phyloP scores from a whole-genome alignment of 345 rosid species.

The Syzygium jambos region DNA sequence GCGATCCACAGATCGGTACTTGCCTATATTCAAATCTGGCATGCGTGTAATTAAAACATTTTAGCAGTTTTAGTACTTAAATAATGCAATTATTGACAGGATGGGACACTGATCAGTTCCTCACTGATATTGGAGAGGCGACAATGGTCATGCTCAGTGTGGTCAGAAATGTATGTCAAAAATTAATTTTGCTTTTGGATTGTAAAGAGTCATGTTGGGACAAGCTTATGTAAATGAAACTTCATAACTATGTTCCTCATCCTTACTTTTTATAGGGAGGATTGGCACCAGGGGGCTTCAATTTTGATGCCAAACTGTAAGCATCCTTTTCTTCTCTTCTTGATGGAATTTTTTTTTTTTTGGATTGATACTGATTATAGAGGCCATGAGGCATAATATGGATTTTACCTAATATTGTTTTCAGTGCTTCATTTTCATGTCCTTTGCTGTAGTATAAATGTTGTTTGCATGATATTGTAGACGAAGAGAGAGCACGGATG shows the following conservation, averaged over 20 bases:
- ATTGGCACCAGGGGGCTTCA: constrained; percentile 92
- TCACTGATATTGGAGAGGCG: constrained; percentile 79
- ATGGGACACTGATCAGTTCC: constrained; percentile 96
- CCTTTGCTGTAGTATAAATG: background rate
- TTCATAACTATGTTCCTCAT: background rate
- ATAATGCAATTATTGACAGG: constrained; percentile 28
- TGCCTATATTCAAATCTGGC: background rate
- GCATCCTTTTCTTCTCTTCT: constrained; percentile 3
- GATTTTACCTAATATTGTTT: background rate
- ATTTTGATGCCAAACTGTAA: constrained; percentile 94
- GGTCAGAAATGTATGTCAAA: constrained; percentile 54
- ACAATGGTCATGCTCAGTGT: constrained; percentile 89
- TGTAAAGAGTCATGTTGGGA: background rate
- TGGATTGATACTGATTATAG: background rate
- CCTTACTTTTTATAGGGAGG: constrained; percentile 48
- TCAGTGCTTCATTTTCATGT: background rate
- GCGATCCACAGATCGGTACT: constrained; percentile 84
- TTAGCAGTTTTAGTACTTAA: background rate
- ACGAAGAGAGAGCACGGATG: constrained; percentile 94
- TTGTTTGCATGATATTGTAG: constrained; percentile 22
- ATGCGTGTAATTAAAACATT: background rate
- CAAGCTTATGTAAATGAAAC: background rate
- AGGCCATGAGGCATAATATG: background rate
- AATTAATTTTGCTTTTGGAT: background rate
- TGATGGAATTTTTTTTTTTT: background rate